Evolutionary conservation across 495 filamentous ascomycete species (phyloP).

Genomic region (Hypoxylon subgilvum): DNA sequence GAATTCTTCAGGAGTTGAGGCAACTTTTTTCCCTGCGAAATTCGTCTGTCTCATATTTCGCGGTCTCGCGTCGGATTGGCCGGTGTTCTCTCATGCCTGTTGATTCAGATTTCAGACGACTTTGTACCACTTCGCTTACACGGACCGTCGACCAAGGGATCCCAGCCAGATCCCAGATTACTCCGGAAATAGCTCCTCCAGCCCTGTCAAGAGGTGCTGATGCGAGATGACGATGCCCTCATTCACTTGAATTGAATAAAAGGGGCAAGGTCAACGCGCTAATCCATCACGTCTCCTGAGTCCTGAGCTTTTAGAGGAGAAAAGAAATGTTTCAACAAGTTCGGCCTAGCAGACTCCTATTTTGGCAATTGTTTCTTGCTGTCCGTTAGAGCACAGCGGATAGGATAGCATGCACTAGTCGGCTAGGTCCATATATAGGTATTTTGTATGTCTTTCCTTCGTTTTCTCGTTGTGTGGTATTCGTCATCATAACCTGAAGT

Average conservation of each 20-base stretch:
- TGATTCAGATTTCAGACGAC: slow-evolving; percentile 32
- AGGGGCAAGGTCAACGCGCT: slow-evolving; percentile 24
- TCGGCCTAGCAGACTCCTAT: not conserved
- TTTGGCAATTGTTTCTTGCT: not conserved
- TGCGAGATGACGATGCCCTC: slow-evolving; percentile 37
- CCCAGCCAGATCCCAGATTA: slow-evolving; percentile 21
- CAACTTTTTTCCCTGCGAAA: slow-evolving; percentile 6
- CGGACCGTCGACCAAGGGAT: slow-evolving; percentile 11
- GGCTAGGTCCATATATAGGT: no score
- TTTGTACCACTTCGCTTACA: slow-evolving; percentile 26
- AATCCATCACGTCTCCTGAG: slow-evolving; percentile 11
- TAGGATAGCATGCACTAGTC: no score
- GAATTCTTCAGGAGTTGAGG: slow-evolving; percentile 7
- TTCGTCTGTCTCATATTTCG: slow-evolving; percentile 32
- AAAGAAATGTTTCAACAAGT: slow-evolving; percentile 3
- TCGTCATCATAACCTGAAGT: no score
- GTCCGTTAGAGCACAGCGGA: not conserved
- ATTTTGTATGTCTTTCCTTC: no score
- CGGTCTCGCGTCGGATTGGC: slow-evolving; percentile 18
- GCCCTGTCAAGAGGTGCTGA: slow-evolving; percentile 19
- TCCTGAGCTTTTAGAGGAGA: slow-evolving; percentile 1
- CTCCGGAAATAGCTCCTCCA: slow-evolving; percentile 25
- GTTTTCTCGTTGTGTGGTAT: no score
- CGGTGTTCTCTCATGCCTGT: slow-evolving; percentile 15
- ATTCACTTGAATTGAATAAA: slow-evolving; percentile 19